Evolutionary conservation across 805 yeast genomes (phyloP).

Genomic region (Wickerhamiella lipophila): DNA sequence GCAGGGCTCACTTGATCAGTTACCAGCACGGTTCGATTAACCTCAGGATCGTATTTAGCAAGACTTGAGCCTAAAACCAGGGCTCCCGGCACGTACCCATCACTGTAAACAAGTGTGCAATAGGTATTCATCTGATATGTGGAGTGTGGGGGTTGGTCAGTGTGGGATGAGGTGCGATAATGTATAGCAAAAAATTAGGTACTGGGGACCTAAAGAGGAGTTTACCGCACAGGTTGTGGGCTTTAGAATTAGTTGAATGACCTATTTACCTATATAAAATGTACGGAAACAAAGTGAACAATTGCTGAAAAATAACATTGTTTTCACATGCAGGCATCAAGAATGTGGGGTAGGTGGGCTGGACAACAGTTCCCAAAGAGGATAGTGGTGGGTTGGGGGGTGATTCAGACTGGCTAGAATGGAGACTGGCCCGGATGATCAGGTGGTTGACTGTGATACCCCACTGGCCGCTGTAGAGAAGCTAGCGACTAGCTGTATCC

Average conservation of each 20-base stretch:
- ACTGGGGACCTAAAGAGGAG: background rate
- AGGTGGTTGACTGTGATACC: too few species aligned
- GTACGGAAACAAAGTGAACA: too few species aligned
- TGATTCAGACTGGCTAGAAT: too few species aligned
- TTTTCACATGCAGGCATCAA: too few species aligned
- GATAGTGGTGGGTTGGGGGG: too few species aligned
- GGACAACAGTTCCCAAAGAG: background rate
- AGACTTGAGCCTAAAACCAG: conserved; percentile 36
- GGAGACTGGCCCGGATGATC: too few species aligned
- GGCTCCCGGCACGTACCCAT: conserved; percentile 38
- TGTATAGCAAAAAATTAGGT: background rate
- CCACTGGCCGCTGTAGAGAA: too few species aligned
- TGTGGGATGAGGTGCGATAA: background rate
- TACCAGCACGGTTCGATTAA: conserved; percentile 24
- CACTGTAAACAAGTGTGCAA: conserved; percentile 36
- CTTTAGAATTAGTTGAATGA: background rate
- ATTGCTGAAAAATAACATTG: too few species aligned
- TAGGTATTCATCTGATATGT: conserved; percentile 25
- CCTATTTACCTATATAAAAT: too few species aligned
- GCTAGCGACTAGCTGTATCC: too few species aligned
- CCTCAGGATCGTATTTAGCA: conserved; percentile 20
- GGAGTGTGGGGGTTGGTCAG: too few species aligned
- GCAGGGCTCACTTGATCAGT: conserved; percentile 19
- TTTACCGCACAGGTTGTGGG: background rate
- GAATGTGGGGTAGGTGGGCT: conserved; percentile 3